Conservation (phyloP, 2,329 filamentous ascomycete genomes). For the Colletotrichum echinochloae region DNA sequence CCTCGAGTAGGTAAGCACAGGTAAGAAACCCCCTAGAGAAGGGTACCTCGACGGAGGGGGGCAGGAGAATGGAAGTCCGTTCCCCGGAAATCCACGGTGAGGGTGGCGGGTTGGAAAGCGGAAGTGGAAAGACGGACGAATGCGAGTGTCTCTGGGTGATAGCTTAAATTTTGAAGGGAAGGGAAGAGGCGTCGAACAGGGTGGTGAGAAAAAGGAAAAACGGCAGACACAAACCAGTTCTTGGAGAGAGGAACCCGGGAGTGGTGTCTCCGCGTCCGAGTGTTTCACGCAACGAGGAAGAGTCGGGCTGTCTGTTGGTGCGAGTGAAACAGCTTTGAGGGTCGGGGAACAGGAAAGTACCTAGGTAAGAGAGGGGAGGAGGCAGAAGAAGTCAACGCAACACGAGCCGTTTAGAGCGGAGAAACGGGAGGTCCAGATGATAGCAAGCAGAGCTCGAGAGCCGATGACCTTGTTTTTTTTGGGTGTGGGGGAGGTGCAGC, state of each 20-base stretch:
- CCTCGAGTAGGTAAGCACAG: constrained; percentile 29
- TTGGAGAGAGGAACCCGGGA: constrained; percentile 23
- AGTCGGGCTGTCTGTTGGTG: constrained; percentile 28
- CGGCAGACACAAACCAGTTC: constrained; percentile 25
- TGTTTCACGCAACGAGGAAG: constrained; percentile 37
- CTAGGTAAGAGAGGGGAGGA: neutral
- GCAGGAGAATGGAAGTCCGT: constrained; percentile 24
- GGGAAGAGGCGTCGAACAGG: constrained; percentile 8
- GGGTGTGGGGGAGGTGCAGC: constrained; percentile 15
- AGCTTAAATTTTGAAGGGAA: constrained; percentile 9
- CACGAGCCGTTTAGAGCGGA: neutral
- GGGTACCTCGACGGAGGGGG: constrained; percentile 7
- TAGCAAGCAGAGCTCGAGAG: constrained; percentile 30
- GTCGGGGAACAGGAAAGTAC: neutral
- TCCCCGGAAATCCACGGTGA: constrained; percentile 24
- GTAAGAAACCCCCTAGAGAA: neutral
- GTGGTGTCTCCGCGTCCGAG: constrained; percentile 29
- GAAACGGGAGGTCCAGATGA: constrained; percentile 27
- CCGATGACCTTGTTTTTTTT: constrained; percentile 23
- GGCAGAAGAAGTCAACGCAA: neutral
- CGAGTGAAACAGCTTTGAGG: constrained; percentile 32
- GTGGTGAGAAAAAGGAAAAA: constrained; percentile 5
- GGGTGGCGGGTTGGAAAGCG: constrained; percentile 22
- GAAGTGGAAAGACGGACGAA: constrained; percentile 27
- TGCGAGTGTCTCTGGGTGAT: constrained; percentile 32